A percentile compares a stretch with the other conserved stretches of the same genome.
Evolutionary conservation across 352 stramenopile species (phyloP).

Genomic region (Phytophthora vignae): DNA sequence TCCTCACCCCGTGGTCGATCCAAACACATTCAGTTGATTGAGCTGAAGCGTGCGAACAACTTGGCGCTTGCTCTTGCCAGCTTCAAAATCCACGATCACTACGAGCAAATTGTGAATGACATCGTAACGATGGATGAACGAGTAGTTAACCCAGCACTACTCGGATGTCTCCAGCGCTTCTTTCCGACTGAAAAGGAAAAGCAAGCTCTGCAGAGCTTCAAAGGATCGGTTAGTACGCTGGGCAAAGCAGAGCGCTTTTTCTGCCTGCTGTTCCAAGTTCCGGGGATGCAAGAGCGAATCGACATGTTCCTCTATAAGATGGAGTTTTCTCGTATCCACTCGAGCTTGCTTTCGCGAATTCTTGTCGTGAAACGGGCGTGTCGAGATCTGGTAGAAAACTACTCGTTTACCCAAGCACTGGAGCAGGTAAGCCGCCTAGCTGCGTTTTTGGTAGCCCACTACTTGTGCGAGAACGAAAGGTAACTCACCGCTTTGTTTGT

Average conservation of each 20-base stretch:
- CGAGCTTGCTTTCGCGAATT: conserved; percentile 52
- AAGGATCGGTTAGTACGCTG: conserved; percentile 51
- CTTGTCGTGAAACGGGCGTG: conserved; percentile 71
- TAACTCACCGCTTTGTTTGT: conserved; percentile 1
- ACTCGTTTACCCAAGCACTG: conserved; percentile 60
- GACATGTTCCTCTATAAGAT: conserved; percentile 85
- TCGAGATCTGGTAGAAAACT: conserved; percentile 77
- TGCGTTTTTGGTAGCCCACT: neutral
- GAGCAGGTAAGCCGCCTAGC: conserved; percentile 43
- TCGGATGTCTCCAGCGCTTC: conserved; percentile 78
- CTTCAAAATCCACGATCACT: conserved; percentile 81
- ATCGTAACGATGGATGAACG: conserved; percentile 72
- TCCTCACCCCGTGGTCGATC: conserved; percentile 77
- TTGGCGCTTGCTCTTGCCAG: conserved; percentile 73
- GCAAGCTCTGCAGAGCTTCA: conserved; percentile 49
- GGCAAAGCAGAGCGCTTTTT: conserved; percentile 84
- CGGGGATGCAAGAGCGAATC: conserved; percentile 65
- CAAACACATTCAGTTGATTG: conserved; percentile 80
- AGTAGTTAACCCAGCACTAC: conserved; percentile 60
- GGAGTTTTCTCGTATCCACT: conserved; percentile 59
- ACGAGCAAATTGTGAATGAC: conserved; percentile 67
- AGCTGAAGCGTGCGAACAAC: conserved; percentile 86
- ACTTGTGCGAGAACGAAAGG: too few species aligned
- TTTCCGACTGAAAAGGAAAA: conserved; percentile 80
- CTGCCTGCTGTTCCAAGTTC: conserved; percentile 65